Evolutionary conservation across 805 yeast species (phyloP).

Genomic region (Kuraishia ogatae): DNA sequence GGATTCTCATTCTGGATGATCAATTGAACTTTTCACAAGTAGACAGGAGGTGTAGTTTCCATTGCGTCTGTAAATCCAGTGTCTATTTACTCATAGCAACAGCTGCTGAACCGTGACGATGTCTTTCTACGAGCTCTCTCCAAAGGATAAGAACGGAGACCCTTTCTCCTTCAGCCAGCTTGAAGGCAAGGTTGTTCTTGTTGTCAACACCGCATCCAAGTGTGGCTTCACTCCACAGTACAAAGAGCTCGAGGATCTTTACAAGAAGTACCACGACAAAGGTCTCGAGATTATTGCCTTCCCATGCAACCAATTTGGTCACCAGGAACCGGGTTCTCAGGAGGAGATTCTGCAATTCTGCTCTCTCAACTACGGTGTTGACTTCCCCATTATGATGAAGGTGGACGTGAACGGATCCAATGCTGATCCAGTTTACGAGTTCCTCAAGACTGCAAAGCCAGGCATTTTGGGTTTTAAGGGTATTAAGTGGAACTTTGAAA

Average conservation of each 20-base stretch:
- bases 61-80: too few species aligned
- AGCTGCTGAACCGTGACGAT: neutral
- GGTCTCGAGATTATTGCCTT: constrained; percentile 72
- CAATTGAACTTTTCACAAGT: too few species aligned
- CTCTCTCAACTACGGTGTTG: constrained; percentile 75
- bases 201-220: constrained; percentile 86
- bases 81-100: too few species aligned
- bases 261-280: constrained; percentile 51
- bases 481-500: constrained; percentile 54
- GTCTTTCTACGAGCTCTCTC: constrained; percentile 54
- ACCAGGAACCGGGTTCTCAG: constrained; percentile 66
- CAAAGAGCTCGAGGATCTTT: constrained; percentile 57
- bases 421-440: constrained; percentile 75
- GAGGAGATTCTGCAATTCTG: constrained; percentile 71
- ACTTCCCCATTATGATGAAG: constrained; percentile 83
- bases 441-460: constrained; percentile 52
- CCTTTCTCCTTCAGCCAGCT: constrained; percentile 51
- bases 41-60: too few species aligned
- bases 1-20: too few species aligned
- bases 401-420: constrained; percentile 82
- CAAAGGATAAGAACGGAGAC: constrained; percentile 52
- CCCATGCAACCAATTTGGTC: constrained; percentile 88
- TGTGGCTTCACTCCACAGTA: constrained; percentile 77
- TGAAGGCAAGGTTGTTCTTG: constrained; percentile 72
- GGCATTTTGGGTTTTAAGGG: constrained; percentile 65